phyloP scores from a whole-genome alignment of 352 stramenopile genomes.

The Globisporangium irregulare region DNA sequence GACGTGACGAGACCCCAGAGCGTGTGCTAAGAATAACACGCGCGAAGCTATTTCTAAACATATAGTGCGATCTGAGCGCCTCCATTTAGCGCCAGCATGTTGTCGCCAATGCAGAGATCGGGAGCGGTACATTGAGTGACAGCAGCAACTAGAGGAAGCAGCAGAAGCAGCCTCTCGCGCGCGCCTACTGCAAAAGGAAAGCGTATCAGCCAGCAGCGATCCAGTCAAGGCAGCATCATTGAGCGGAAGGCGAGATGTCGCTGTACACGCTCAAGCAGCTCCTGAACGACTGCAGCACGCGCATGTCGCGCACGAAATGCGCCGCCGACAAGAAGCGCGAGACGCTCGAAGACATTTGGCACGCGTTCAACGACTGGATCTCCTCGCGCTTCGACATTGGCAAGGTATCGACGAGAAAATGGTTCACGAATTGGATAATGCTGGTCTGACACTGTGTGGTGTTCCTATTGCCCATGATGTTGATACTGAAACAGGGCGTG shows the following conservation, averaged over 20 bases:
- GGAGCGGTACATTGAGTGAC: neutral
- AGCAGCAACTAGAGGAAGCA: neutral
- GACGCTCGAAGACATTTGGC: constrained; percentile 70
- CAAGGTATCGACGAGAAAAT: constrained; percentile 34
- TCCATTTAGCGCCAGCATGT: neutral
- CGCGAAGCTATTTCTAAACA: neutral
- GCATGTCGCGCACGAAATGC: constrained; percentile 52
- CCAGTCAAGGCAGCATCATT: neutral
- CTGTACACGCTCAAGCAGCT: constrained; percentile 77
- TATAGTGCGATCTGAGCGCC: neutral
- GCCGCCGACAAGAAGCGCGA: constrained; percentile 62
- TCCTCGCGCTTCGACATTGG: constrained; percentile 60
- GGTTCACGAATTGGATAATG: neutral
- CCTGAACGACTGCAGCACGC: constrained; percentile 66
- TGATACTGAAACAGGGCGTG: constrained; percentile 33
- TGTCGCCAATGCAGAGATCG: neutral
- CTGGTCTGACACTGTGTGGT: too few species aligned
- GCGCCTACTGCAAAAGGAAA: neutral
- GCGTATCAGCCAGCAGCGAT: neutral
- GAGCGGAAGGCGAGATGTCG: constrained; percentile 33
- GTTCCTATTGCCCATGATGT: too few species aligned
- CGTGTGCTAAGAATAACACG: neutral
- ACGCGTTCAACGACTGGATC: constrained; percentile 75
- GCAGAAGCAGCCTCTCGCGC: neutral
- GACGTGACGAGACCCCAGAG: neutral